Conservation (phyloP, 306 rosid species). For the Senna siamea region DNA sequence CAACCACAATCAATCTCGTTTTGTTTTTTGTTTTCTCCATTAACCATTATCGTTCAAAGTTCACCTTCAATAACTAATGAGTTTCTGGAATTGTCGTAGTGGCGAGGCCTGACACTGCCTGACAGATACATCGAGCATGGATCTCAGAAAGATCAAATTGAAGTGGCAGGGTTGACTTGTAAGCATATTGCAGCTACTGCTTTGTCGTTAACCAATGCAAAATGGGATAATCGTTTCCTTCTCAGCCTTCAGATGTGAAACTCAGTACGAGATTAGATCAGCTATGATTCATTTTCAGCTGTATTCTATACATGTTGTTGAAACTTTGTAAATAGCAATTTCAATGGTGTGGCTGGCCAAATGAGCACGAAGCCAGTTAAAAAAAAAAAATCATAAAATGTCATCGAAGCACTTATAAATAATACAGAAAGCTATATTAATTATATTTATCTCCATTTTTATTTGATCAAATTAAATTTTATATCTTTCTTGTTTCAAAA, state of each 20-base stretch:
- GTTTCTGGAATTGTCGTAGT: constrained; percentile 35
- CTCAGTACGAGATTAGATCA: neutral
- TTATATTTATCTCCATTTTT: too few relatives aligned
- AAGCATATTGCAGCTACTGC: constrained; percentile 52
- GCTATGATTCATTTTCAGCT: too few relatives aligned
- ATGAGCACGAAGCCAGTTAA: too few relatives aligned
- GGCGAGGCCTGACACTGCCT: constrained; percentile 52
- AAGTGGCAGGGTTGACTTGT: constrained; percentile 53
- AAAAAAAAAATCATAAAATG: too few relatives aligned
- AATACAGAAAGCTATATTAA: too few relatives aligned
- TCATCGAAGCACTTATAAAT: too few relatives aligned
- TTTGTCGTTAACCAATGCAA: constrained; percentile 40
- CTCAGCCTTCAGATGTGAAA: neutral
- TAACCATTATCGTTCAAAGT: too few relatives aligned
- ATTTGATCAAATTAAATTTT: too few relatives aligned
- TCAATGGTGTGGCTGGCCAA: neutral
- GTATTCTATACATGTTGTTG: too few relatives aligned
- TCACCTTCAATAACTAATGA: neutral
- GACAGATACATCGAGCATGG: constrained; percentile 63
- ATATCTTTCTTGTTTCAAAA: too few relatives aligned
- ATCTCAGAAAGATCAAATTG: constrained; percentile 45
- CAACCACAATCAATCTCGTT: neutral
- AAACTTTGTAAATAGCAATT: neutral
- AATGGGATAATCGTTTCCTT: constrained; percentile 22
- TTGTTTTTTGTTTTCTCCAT: too few relatives aligned